phyloP scores from a whole-genome alignment of 2,329 filamentous ascomycete species.

The Hymenoscyphus infarciens region DNA sequence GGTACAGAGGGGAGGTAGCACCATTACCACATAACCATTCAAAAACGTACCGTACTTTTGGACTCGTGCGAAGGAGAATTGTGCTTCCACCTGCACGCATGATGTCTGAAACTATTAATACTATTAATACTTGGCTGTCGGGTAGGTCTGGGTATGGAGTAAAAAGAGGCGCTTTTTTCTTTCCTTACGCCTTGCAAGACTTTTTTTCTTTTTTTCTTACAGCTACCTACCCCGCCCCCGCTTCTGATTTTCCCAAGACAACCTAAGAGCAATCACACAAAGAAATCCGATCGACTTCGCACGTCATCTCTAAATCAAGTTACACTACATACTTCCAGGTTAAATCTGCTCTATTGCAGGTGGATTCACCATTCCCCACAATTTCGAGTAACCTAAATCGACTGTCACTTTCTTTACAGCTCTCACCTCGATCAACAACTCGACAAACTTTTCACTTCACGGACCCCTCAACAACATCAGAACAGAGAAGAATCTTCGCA shows the following conservation, averaged over 20 bases:
- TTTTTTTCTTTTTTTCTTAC: background rate
- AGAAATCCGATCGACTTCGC: background rate
- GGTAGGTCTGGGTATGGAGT: too few relatives aligned
- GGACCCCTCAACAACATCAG: background rate
- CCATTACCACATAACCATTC: background rate
- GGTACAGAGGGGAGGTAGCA: background rate
- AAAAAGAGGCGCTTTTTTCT: background rate
- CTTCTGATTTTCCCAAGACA: background rate
- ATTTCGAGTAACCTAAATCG: background rate
- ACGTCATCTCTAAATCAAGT: conserved; percentile 2
- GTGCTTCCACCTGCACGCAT: background rate
- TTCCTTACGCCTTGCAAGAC: background rate
- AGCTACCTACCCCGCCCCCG: background rate
- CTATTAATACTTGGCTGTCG: background rate
- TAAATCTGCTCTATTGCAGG: too few relatives aligned
- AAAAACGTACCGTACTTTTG: background rate
- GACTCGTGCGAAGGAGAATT: background rate
- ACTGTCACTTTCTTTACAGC: background rate
- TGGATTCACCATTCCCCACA: background rate
- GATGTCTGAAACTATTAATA: background rate
- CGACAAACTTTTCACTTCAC: background rate
- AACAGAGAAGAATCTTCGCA: background rate
- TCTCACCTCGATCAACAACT: background rate
- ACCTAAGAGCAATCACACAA: background rate
- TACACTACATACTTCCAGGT: too few relatives aligned